A percentile compares a stretch with the other conserved stretches of the same genome.
Evolutionary conservation across 352 stramenopile species (phyloP).

Genomic region (Pythium dissimile): DNA sequence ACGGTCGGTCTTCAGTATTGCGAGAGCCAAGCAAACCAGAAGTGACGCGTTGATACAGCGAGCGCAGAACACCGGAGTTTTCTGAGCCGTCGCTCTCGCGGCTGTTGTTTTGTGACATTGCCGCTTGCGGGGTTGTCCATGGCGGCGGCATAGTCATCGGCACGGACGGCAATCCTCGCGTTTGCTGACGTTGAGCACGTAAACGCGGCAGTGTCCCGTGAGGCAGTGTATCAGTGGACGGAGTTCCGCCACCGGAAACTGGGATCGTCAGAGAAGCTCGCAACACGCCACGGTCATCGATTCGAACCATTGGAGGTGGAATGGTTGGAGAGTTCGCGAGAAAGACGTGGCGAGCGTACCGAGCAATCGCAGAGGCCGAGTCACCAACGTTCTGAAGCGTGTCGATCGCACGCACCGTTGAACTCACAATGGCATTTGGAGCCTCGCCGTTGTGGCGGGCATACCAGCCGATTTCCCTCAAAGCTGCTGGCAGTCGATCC

Average conservation of each 20-base stretch:
- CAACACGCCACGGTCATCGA: slow-evolving; percentile 19
- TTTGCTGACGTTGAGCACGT: slow-evolving; percentile 6
- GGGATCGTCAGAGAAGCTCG: slow-evolving; percentile 23
- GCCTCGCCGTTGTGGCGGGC: slow-evolving; percentile 18
- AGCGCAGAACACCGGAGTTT: slow-evolving; percentile 11
- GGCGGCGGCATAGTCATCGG: not conserved
- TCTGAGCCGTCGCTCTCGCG: not conserved
- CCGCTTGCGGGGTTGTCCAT: too few relatives aligned
- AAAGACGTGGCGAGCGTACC: slow-evolving; percentile 25
- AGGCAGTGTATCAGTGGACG: not conserved
- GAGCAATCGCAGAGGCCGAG: slow-evolving; percentile 16
- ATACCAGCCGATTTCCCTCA: slow-evolving; percentile 19
- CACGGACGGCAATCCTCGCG: not conserved
- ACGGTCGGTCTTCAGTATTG: not conserved
- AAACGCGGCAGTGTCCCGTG: not conserved
- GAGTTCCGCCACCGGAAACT: slow-evolving; percentile 2
- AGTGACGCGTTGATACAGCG: slow-evolving; percentile 23
- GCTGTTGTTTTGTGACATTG: not conserved
- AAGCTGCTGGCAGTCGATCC: slow-evolving; percentile 14
- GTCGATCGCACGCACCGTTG: slow-evolving; percentile 20
- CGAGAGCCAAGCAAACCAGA: slow-evolving; percentile 18
- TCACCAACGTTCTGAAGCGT: slow-evolving; percentile 23
- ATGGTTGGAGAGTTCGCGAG: slow-evolving; percentile 23
- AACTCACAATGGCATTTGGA: slow-evolving; percentile 19
- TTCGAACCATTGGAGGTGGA: slow-evolving; percentile 11